These are phyloP conservation scores for Camellia granthamiana DNA, from an alignment of 148 eudicot species.

Conservation along the genomic window DNA sequence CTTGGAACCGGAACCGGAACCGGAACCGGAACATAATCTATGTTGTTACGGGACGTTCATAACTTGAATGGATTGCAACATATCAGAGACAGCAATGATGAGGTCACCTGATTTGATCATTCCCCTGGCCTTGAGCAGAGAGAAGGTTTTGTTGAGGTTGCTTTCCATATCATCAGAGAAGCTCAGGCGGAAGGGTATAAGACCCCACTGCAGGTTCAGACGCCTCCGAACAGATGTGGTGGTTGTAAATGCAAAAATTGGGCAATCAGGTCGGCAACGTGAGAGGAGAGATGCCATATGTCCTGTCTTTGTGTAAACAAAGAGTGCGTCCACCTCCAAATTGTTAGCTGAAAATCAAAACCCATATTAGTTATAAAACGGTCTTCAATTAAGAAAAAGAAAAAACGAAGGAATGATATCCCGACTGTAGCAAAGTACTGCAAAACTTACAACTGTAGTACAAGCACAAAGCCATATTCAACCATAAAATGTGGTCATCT, in stretches of 20 bases:
- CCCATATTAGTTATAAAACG: background rate
- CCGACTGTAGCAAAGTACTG: background rate
- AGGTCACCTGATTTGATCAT: conserved; percentile 96
- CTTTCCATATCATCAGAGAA: conserved; percentile 94
- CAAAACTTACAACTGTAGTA: background rate
- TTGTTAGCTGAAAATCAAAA: conserved; percentile 66
- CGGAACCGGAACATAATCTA: background rate
- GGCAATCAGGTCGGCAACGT: conserved; percentile 94
- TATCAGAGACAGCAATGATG: conserved; percentile 91
- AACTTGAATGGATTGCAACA: conserved; percentile 95
- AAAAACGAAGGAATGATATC: background rate
- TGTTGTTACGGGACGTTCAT: conserved; percentile 75
- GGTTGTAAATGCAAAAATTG: conserved; percentile 85
- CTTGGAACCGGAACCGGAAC: no score
- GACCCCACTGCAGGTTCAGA: conserved; percentile 94
- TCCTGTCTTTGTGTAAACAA: conserved; percentile 83
- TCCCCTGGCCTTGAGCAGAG: conserved; percentile 90
- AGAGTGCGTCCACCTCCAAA: conserved; percentile 83
- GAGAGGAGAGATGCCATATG: conserved; percentile 96
- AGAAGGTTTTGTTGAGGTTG: conserved; percentile 82
- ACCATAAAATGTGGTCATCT: background rate
- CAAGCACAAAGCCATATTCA: background rate
- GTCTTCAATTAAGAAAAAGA: background rate
- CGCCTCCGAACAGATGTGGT: conserved; percentile 72
- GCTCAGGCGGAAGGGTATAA: conserved; percentile 89